Evolutionary conservation across 495 filamentous ascomycete species (phyloP), one percentile per base, ranked within the genome.

Genomic region (Elasticomyces elasticus): DNA sequence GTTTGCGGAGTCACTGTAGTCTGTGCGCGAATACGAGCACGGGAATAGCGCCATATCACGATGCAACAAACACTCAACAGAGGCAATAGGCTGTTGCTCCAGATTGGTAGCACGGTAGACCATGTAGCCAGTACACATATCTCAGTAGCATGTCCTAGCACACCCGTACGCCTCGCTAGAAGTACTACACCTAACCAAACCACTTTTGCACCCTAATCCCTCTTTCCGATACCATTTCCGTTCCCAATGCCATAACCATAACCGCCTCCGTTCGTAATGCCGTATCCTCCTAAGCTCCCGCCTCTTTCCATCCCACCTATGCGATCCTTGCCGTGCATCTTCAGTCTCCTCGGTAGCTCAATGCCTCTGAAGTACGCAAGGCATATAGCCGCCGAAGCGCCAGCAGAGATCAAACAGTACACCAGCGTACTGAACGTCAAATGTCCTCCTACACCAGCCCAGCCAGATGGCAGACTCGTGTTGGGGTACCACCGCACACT

Each of bases 401-500:
- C 64, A 46, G 81, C 81, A 35, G 76, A 78, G 10, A 84, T 66
- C 47, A 81, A 52, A 51, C 76, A 77, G 59, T 85, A 85, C 56
- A 83, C 79, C 5, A 84, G 63, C 56, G 81, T 85, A 61, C 76
- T 80, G n/a, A 76, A 77, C 55, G 76, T 83, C 49, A 84, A 70
- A 62, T 85, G 81, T 0, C 82, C 80, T 27, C 82, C 81, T 71
- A 84, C 76, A 12, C 81, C 81, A 64, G 52, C 58, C 75, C 61
- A 72, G 52, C 65, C 60, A 35, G 53, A 73, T 38, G 84, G 84
- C 50, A 88, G 69, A 19, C 67, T 72, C 11, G 86, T 82, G 2
- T 80, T 85, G 19, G 86, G 82, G 62, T 94, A 83, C 92, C 92
- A 98, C 30, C 86, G 75, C 31, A 97, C 82, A 51, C 77, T 81